Evolutionary conservation across 23 red algal genomes (phyloP).

Genomic region (Agarophyton chilense): DNA sequence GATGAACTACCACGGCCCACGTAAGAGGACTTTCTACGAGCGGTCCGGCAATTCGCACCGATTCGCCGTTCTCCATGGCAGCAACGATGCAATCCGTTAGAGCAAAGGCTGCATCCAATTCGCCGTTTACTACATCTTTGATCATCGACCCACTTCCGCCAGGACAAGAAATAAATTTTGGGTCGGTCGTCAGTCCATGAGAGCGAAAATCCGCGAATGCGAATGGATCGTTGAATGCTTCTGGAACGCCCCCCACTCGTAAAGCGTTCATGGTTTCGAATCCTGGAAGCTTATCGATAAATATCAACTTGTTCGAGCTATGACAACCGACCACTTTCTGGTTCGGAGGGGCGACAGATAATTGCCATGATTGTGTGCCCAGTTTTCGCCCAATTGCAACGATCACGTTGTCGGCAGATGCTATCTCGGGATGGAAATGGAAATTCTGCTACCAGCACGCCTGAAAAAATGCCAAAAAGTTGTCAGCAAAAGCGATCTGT

Average conservation of each 20-base stretch:
- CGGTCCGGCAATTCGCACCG: slow-evolving; percentile 46
- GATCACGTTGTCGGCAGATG: too few relatives aligned
- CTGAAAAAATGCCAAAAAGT: too few relatives aligned
- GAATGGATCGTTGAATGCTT: slow-evolving; percentile 55
- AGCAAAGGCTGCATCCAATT: slow-evolving; percentile 56
- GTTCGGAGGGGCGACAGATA: too few relatives aligned
- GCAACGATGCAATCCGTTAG: slow-evolving; percentile 74
- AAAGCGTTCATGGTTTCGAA: slow-evolving; percentile 8
- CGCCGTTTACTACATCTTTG: slow-evolving; percentile 22
- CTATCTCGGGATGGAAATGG: too few relatives aligned
- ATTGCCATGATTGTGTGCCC: too few relatives aligned
- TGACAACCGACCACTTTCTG: background rate
- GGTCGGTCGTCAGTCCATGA: background rate
- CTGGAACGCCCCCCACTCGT: slow-evolving; percentile 31
- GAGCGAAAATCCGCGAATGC: background rate
- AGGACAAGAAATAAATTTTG: slow-evolving; percentile 16
- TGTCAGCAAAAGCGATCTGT: too few relatives aligned
- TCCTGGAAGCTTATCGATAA: background rate
- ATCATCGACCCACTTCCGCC: slow-evolving; percentile 72
- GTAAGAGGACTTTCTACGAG: slow-evolving; percentile 64
- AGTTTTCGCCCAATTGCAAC: too few relatives aligned
- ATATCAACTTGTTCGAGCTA: background rate
- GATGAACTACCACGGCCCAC: slow-evolving; percentile 63
- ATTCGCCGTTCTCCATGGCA: slow-evolving; percentile 41
- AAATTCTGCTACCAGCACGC: too few relatives aligned